Base-by-base conservation (phyloP, 2,329 filamentous ascomycete genomes). In the Aspergillus sp. region DNA sequence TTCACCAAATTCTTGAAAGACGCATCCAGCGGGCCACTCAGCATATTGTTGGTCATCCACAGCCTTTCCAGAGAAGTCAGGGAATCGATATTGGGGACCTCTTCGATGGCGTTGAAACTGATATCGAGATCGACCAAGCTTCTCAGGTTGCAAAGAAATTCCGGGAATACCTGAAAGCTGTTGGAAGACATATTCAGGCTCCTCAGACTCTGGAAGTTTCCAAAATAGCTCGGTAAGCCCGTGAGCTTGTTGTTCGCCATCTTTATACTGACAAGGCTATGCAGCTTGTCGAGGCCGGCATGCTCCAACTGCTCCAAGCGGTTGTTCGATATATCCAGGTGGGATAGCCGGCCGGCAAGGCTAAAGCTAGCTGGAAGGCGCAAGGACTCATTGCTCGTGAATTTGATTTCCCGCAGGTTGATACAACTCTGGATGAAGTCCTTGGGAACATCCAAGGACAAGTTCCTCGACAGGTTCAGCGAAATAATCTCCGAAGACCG, bases 381-480 rank as follows among this genome's bases (percentile, higher is more conserved):
- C 57, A 83, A 79, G 2, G 88, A 85, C 57, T 98, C 91, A 49
- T 96, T 96, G 53, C 86, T 89, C 47, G 84, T 86, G 60, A 82
- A 98, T 52, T 93, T 94, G 68, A 98, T 91, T 57, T 98, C 91
- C 31, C 89, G 78, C 13, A 98, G 67, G 51, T 89, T 86, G 46
- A 81, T 78, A 62, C 91, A 98, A 16, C 85, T 83, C 55, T 93
- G 86, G 34, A 98, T 88, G 54, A 98, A 98, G 58, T 98, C 91
- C 52, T 86, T 86, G 0, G 91, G 91, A 10, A 98, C 79, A 48
- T 95, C 86, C 16, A 98, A 70, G 0, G 86, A 91, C 27, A 96
- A 66, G 48, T 98, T 98, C 24, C 85, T 77, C 1, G 91, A 96
- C 7, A 98, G 68, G 52, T 98, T 96, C 24, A 98, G 72, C 0